Percentiles rank a stretch among this genome's conserved stretches.
These are phyloP conservation scores for Crucibulum laeve DNA, from an alignment of 768 basidiomycete species.

Conservation along the genomic window DNA sequence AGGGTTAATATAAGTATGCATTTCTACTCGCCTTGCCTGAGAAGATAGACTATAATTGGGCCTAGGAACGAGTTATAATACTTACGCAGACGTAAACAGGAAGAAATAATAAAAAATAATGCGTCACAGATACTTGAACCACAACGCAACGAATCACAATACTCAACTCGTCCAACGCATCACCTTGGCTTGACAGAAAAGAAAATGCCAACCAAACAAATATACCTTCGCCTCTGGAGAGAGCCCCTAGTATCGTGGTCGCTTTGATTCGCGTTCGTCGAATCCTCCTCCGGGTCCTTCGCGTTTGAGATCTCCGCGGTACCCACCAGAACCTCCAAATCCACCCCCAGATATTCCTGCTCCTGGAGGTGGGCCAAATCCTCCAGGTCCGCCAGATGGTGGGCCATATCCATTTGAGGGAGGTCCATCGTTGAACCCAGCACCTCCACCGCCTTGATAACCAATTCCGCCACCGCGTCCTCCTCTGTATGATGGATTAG, in stretches of 20 bases:
- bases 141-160: constrained; percentile 1
- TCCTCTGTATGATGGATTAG: constrained; percentile 31
- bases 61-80: constrained; percentile 8
- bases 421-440: constrained; percentile 48
- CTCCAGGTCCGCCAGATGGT: constrained; percentile 40
- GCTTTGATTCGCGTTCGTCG: constrained; percentile 80
- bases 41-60: not conserved
- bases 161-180: constrained; percentile 4
- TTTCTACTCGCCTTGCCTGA: constrained; percentile 4
- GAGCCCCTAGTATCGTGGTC: constrained; percentile 68
- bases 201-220: constrained; percentile 21
- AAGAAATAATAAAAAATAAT: constrained; percentile 7
- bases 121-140: constrained; percentile 3
- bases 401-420: constrained; percentile 52
- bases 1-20: not conserved
- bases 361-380: constrained; percentile 43
- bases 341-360: constrained; percentile 33
- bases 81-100: constrained; percentile 13
- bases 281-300: constrained; percentile 73
- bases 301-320: constrained; percentile 73
- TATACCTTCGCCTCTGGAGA: constrained; percentile 17
- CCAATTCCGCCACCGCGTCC: constrained; percentile 74
- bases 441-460: constrained; percentile 58
- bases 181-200: constrained; percentile 19
- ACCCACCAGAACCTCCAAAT: constrained; percentile 46